phyloP scores from a whole-genome alignment of 2,329 filamentous ascomycete species.

The Grosmannia huntii region DNA sequence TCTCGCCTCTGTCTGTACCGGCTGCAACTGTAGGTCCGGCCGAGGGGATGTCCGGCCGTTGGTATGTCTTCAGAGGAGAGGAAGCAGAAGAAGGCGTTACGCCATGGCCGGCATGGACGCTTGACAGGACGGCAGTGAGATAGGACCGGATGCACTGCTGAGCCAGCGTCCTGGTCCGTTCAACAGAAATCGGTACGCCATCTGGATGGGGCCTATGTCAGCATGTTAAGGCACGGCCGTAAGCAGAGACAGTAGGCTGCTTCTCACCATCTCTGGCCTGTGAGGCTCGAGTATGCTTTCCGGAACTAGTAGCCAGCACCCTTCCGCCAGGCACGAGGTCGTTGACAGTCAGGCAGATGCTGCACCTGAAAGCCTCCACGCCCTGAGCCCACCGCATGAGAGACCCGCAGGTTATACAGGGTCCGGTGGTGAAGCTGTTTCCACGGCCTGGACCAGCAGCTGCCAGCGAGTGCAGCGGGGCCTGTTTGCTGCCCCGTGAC shows the following conservation, averaged over 20 bases:
- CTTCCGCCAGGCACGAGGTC: slow-evolving; percentile 44
- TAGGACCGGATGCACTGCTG: slow-evolving; percentile 26
- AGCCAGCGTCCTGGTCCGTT: slow-evolving; percentile 42
- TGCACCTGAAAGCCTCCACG: slow-evolving; percentile 65
- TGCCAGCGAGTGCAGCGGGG: slow-evolving; percentile 18
- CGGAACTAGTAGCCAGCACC: background rate
- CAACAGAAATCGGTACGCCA: slow-evolving; percentile 36
- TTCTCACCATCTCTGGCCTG: background rate
- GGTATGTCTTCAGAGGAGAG: background rate
- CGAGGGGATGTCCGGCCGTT: background rate
- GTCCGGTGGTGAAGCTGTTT: slow-evolving; percentile 50
- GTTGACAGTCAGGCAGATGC: slow-evolving; percentile 74
- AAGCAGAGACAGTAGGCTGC: background rate
- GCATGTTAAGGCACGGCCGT: background rate
- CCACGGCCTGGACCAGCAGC: slow-evolving; percentile 23
- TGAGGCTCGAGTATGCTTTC: background rate
- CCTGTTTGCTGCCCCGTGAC: background rate
- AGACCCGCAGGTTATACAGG: slow-evolving; percentile 77
- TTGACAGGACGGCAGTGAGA: slow-evolving; percentile 13
- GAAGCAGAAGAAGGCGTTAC: background rate
- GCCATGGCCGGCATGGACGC: background rate
- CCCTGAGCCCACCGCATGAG: slow-evolving; percentile 67
- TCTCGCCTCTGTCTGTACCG: background rate
- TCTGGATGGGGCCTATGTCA: background rate
- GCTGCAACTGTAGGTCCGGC: background rate